These are phyloP conservation scores for Hawksworthiomyces lignivorus DNA, from an alignment of 2,329 filamentous ascomycete species.

Conservation along the genomic window DNA sequence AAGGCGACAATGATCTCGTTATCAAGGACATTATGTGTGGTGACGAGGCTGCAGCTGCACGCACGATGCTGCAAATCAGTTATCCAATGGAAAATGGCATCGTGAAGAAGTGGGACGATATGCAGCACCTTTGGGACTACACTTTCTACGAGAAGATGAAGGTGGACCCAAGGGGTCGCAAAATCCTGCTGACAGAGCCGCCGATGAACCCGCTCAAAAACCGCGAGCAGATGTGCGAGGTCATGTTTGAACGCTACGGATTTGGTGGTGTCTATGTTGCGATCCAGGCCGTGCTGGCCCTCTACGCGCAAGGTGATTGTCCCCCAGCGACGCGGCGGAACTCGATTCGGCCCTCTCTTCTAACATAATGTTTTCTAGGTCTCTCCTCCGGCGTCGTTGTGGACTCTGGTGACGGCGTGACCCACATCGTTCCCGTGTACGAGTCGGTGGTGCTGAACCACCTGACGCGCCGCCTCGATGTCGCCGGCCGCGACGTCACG, in stretches of 20 bases:
- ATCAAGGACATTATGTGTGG: constrained; percentile 99
- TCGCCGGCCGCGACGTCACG: constrained; percentile 95
- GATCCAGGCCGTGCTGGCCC: constrained; percentile 89
- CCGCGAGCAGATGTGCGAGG: constrained; percentile 94
- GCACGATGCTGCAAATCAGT: constrained; percentile 96
- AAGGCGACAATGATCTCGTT: constrained; percentile 52
- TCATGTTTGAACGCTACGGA: constrained; percentile 97
- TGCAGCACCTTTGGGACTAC: constrained; percentile 99
- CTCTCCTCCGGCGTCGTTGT: constrained; percentile 94
- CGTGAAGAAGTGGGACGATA: constrained; percentile 99
- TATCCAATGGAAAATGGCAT: constrained; percentile 99
- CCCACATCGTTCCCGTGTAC: constrained; percentile 97
- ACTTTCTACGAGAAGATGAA: constrained; percentile 97
- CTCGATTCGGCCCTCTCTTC: background rate
- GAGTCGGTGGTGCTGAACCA: constrained; percentile 97
- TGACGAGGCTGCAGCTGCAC: constrained; percentile 90
- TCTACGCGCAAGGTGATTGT: constrained; percentile 79
- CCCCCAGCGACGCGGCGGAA: background rate
- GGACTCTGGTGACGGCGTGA: constrained; percentile 96
- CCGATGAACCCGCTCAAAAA: constrained; percentile 98
- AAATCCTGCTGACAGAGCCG: constrained; percentile 69
- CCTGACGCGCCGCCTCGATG: constrained; percentile 85
- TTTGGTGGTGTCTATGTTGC: constrained; percentile 98
- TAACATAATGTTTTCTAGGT: constrained; percentile 42
- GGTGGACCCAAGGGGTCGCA: constrained; percentile 81